Percentiles rank a stretch among this genome's conserved stretches.
These are phyloP conservation scores for Grosmannia serpens DNA, from an alignment of 2,329 filamentous ascomycete genomes.

Conservation along the genomic window DNA sequence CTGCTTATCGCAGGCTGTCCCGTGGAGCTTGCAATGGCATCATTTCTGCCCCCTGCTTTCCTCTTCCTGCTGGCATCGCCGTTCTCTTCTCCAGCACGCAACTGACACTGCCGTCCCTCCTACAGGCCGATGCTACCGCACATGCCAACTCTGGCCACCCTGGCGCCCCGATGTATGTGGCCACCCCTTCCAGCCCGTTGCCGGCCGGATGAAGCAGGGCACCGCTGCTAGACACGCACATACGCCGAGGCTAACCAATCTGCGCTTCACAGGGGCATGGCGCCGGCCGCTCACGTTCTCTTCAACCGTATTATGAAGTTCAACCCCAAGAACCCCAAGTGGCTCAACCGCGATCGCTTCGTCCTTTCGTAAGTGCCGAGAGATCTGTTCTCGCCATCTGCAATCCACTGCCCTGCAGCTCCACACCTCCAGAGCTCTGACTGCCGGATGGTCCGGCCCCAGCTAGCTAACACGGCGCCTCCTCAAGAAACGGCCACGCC, in stretches of 20 bases:
- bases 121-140: conserved; percentile 96
- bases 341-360: conserved; percentile 96
- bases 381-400: not conserved
- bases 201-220: not conserved
- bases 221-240: not conserved
- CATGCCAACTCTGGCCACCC: conserved; percentile 96
- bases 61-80: not conserved
- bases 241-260: conserved; percentile 15
- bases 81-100: not conserved
- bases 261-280: conserved; percentile 53
- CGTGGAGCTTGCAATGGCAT: not conserved
- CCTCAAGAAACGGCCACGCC: conserved; percentile 79
- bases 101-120: conserved; percentile 8
- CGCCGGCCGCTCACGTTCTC: conserved; percentile 88
- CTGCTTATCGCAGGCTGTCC: not conserved
- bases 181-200: not conserved
- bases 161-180: conserved; percentile 81
- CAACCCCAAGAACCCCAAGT: conserved; percentile 98
- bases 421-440: not conserved
- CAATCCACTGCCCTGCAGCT: not conserved
- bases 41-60: not conserved
- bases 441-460: not conserved
- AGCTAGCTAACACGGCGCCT: conserved; percentile 5
- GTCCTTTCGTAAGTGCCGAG: conserved; percentile 78
- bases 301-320: conserved; percentile 99